phyloP scores from a whole-genome alignment of 2,329 filamentous ascomycete species.

The Beauveria asiatica region DNA sequence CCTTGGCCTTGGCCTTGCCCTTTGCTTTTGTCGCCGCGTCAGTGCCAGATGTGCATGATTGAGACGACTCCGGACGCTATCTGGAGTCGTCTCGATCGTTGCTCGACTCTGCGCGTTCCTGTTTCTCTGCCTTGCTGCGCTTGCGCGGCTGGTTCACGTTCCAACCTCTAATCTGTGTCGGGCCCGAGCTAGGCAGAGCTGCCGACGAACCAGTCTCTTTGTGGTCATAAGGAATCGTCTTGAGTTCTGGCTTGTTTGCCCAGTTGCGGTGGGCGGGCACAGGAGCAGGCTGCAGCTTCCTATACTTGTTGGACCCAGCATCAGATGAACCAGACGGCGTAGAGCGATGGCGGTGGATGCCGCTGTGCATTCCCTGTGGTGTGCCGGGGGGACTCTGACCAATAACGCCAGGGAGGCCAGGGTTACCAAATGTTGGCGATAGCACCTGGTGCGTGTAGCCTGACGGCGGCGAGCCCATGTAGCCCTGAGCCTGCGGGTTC shows the following conservation, averaged over 20 bases:
- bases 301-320: slow-evolving; percentile 37
- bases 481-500: slow-evolving; percentile 24
- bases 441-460: slow-evolving; percentile 24
- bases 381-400: slow-evolving; percentile 29
- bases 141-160: slow-evolving; percentile 36
- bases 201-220: slow-evolving; percentile 49
- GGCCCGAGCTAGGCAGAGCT: slow-evolving; percentile 46
- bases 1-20: neutral
- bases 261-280: slow-evolving; percentile 43
- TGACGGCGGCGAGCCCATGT: slow-evolving; percentile 27
- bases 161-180: slow-evolving; percentile 50
- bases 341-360: slow-evolving; percentile 27
- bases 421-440: slow-evolving; percentile 30
- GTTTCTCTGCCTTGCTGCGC: slow-evolving; percentile 26
- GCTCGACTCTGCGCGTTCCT: slow-evolving; percentile 23
- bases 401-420: slow-evolving; percentile 22
- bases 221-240: slow-evolving; percentile 51
- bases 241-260: slow-evolving; percentile 42
- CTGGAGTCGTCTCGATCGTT: slow-evolving; percentile 30
- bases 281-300: slow-evolving; percentile 51
- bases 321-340: slow-evolving; percentile 31
- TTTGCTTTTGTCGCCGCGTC: neutral
- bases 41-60: slow-evolving; percentile 11
- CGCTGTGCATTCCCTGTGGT: slow-evolving; percentile 22
- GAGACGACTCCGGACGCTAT: slow-evolving; percentile 25